These are phyloP conservation scores for Nitzschia putrida DNA, from an alignment of 108 stramenopile species.

Conservation along the genomic window DNA sequence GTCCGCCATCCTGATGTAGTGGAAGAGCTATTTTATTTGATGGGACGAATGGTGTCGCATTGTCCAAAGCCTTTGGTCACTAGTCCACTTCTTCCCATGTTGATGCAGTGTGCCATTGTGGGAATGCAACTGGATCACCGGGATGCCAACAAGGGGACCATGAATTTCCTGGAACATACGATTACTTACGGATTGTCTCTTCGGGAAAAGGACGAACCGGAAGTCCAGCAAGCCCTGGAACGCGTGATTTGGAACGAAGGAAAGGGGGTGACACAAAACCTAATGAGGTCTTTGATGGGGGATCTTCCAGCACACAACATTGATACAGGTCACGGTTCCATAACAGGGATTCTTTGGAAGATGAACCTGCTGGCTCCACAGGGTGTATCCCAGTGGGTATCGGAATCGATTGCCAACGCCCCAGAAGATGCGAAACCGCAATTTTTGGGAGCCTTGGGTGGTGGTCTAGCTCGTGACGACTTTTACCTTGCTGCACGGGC, in stretches of 20 bases:
- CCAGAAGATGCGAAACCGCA: constrained; percentile 62
- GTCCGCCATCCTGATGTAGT: constrained; percentile 92
- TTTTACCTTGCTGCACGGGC: constrained; percentile 67
- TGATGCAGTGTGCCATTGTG: constrained; percentile 75
- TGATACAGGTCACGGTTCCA: constrained; percentile 61
- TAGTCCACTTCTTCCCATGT: constrained; percentile 60
- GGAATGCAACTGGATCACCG: constrained; percentile 85
- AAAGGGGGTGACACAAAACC: constrained; percentile 66
- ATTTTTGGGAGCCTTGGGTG: constrained; percentile 54
- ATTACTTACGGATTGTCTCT: constrained; percentile 64
- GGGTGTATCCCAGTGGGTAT: constrained; percentile 71
- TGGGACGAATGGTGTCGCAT: constrained; percentile 76
- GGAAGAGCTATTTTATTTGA: constrained; percentile 94
- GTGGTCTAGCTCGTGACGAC: constrained; percentile 64
- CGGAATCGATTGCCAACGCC: constrained; percentile 43
- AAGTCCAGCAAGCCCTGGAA: constrained; percentile 59
- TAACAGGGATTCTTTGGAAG: constrained; percentile 81
- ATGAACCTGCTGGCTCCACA: constrained; percentile 66
- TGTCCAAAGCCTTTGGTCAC: constrained; percentile 79
- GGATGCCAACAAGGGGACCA: constrained; percentile 84
- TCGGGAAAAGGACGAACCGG: constrained; percentile 36
- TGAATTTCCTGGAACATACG: constrained; percentile 75
- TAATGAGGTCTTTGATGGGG: constrained; percentile 69
- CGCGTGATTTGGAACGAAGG: constrained; percentile 60
- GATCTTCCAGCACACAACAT: constrained; percentile 75